Evolutionary conservation across 2,329 filamentous ascomycete genomes (phyloP).

Genomic region (Fusarium papillatum): DNA sequence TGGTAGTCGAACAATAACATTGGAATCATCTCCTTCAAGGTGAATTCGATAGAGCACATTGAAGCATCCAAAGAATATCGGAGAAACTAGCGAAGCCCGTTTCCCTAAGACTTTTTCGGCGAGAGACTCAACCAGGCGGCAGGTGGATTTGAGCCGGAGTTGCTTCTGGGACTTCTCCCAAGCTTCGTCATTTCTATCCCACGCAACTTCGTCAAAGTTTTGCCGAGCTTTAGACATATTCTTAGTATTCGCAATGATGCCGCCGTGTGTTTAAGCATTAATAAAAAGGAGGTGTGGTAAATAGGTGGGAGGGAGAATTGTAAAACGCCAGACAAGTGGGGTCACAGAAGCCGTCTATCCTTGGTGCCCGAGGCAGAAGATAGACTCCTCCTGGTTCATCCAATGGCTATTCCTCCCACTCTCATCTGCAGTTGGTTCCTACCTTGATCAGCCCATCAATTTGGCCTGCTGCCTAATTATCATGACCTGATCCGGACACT

Average conservation of each 20-base stretch:
- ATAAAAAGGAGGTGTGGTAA: background rate
- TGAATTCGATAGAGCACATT: constrained; percentile 16
- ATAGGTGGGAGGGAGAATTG: background rate
- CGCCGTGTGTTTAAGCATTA: background rate
- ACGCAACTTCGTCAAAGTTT: constrained; percentile 6
- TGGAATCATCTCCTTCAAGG: background rate
- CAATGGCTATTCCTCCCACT: too few relatives aligned
- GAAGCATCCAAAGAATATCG: constrained; percentile 7
- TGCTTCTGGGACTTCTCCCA: constrained; percentile 4
- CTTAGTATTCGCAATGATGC: background rate
- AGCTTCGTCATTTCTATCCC: constrained; percentile 5
- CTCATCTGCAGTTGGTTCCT: too few relatives aligned
- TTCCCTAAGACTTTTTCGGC: background rate
- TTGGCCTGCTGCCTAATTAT: too few relatives aligned
- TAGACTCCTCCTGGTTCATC: background rate
- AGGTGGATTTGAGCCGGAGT: constrained; percentile 4
- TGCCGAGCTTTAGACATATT: constrained; percentile 10
- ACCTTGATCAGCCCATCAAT: too few relatives aligned
- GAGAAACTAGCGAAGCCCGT: background rate
- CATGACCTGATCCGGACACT: too few relatives aligned
- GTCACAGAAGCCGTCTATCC: background rate
- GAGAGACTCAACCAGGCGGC: background rate
- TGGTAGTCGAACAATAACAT: constrained; percentile 12
- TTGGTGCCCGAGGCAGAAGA: background rate
- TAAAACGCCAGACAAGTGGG: background rate